Evolutionary conservation across 495 filamentous ascomycete genomes (phyloP), one percentile per base, ranked within the genome.

Genomic region (Penicillium coprophilum): DNA sequence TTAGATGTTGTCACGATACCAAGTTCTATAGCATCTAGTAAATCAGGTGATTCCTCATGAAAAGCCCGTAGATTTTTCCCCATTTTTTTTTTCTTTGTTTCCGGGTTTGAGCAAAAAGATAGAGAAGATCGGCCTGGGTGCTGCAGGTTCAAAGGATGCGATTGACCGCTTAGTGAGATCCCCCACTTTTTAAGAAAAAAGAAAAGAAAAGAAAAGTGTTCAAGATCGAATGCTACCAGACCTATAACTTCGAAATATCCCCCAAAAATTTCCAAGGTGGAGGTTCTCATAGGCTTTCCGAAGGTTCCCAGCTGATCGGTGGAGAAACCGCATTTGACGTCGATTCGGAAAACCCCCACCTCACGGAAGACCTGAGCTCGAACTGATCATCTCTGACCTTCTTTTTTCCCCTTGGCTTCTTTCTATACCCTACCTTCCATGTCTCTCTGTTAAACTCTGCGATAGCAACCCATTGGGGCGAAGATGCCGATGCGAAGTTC

Each of bases 281-380:
- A 63, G 44, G 59, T 57, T 61, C 31, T 28, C 53, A 66, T 62
- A 67, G 61, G 67, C 61, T 64, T 66, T 64, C 63, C 66, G 56
- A 57, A 66, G 63, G 56, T 56, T 64, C 56, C 60, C 66, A 69
- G 63, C 59, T 62, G 66, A 68, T 65, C 64, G 64, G 72, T 72
- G 72, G 71, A 72, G 69, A 59, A 63, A 71, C 68, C 60, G 61
- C 68, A 62, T 71, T 71, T 73, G 71, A 72, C 69, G 69, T 73
- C 65, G 68, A 71, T 52, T 67, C 60, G 48, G 50, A 46, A 51
- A 46, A 38, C 34, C 44, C 53, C 53, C 61, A 61, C 62, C 57
- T 65, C 23, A 55, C 57, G 57, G 55, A 61, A 62, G 43, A 53
- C 50, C 50, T 52, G 45, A 63, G 50, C 63, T 54, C 53, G 56